Base-by-base conservation (phyloP, 2,329 filamentous ascomycete species). In the Alternaria sp. region DNA sequence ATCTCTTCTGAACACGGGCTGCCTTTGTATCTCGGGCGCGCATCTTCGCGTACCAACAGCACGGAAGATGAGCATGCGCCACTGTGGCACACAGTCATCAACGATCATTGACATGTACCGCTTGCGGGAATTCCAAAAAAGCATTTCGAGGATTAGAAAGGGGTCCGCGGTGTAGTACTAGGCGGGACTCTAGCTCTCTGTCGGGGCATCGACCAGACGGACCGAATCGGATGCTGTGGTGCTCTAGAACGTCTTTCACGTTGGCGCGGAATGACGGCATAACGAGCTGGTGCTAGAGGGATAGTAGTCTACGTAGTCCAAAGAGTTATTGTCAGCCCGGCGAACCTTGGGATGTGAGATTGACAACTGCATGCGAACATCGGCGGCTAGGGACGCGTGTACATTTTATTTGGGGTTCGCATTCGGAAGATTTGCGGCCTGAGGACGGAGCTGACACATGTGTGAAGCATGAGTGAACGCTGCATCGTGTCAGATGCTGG, bases 1-100 rank as follows among this genome's bases (percentile, higher is more conserved):
- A 97, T 79, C 83, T 99, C 63, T 89, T 97, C 71, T 96, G 69
- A 68, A 47, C 41, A 20, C 43, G 5, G 28, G 45, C n/a, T 21
- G 30, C 12, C 11, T 26, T 23, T 6, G 55, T 45, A 21, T 21
- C 12, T n/a, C 44, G 12, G n/a, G 28, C 20, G 20, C 23, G 11
- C 43, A 30, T 45, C 33, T 43, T 51, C 21, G 23, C 44, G 28
- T 49, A 49, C 44, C 56, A 59, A 57, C 55, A 64, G 59, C 47
- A 56, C 50, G 62, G 58, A 55, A 55, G 57, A 66, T 63, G 63
- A 47, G 53, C 61, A 53, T 74, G 71, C 74, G 76, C 77, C 76
- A 79, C 75, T 76, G 76, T 77, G 76, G 76, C 76, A 79, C 74
- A 68, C 73, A 77, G 77, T 70, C 20, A 72, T 78, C 76, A 37